Conservation (phyloP, 2,329 filamentous ascomycete species). For the Aureobasidium sp. region DNA sequence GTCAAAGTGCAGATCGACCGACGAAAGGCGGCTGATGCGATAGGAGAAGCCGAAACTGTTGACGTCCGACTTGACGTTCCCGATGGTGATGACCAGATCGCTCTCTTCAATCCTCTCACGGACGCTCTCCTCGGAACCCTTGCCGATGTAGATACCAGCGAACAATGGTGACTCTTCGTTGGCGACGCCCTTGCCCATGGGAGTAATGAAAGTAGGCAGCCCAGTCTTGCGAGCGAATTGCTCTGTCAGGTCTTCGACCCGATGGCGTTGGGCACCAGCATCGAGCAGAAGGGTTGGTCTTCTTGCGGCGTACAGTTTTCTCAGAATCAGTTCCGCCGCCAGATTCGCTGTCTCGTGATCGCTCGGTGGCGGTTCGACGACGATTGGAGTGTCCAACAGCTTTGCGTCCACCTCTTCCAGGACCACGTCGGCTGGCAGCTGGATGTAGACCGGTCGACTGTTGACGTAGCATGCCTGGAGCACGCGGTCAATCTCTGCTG, state of each 20-base stretch:
- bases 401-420: slow-evolving; percentile 68
- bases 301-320: slow-evolving; percentile 64
- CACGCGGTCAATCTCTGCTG: slow-evolving; percentile 69
- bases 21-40: slow-evolving; percentile 20
- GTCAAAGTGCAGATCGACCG: slow-evolving; percentile 45
- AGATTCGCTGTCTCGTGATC: slow-evolving; percentile 71
- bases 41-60: slow-evolving; percentile 28
- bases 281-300: slow-evolving; percentile 75
- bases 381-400: slow-evolving; percentile 62
- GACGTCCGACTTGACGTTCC: slow-evolving; percentile 22
- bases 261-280: slow-evolving; percentile 63
- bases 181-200: slow-evolving; percentile 46
- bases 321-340: slow-evolving; percentile 71
- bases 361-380: slow-evolving; percentile 58
- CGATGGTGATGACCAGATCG: slow-evolving; percentile 21
- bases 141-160: slow-evolving; percentile 34
- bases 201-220: slow-evolving; percentile 44
- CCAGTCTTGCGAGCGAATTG: slow-evolving; percentile 37
- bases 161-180: slow-evolving; percentile 42
- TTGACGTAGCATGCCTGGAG: slow-evolving; percentile 67
- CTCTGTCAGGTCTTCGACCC: slow-evolving; percentile 48
- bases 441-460: slow-evolving; percentile 76
- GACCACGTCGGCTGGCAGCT: slow-evolving; percentile 75
- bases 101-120: slow-evolving; percentile 20
- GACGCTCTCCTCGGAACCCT: slow-evolving; percentile 18